Evolutionary conservation across 805 yeast genomes (phyloP), one percentile per base, ranked within the genome.

Genomic region (Barnettozyma pratensis): DNA sequence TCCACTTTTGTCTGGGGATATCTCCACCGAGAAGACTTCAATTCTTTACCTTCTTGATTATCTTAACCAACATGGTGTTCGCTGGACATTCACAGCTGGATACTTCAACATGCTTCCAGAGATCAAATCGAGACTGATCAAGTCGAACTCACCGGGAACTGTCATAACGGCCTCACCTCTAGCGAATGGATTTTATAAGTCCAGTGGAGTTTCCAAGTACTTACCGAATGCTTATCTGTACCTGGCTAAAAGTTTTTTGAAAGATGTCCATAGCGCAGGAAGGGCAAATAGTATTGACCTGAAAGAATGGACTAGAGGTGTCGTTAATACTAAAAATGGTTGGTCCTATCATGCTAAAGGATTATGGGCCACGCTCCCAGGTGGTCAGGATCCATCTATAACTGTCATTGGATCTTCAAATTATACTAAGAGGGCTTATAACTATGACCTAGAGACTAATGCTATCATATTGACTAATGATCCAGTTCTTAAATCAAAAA

Each of bases 301-400:
- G 36, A 74, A 73, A 48, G 98, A 92, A 65, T 94, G 99, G 99
- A 76, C 79, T 59, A 80, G 78, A 43, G 99, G 99, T 1, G 71
- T 81, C 3, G 96, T 89, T 4, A 88, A 89, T 61, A 77, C 85
- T 7, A 77, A 82, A 0, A 76, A 73, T 30, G 99, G 99, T 1
- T 92, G 99, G 98, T 87, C 97, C 0, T 94, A 94, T 65, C 99
- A 94, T 62, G 98, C 99, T 11, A 94, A 94, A 63, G 99, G 99
- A 1, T 69, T 92, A 5, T 94, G 98, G 98, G 68, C 87, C 0
- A 72, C 79, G 7, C 70, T 72, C 10, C 85, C 89, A 0, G 73
- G 68, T 2, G 85, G 80, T 41, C 53, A 57, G 0, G 60, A 62
- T 10, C 97, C 97, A 2, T 74, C 84, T 19, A 68, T 88, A 10